phyloP scores from a whole-genome alignment of 164 flowering plant species.

The Dillenia turbinata region DNA sequence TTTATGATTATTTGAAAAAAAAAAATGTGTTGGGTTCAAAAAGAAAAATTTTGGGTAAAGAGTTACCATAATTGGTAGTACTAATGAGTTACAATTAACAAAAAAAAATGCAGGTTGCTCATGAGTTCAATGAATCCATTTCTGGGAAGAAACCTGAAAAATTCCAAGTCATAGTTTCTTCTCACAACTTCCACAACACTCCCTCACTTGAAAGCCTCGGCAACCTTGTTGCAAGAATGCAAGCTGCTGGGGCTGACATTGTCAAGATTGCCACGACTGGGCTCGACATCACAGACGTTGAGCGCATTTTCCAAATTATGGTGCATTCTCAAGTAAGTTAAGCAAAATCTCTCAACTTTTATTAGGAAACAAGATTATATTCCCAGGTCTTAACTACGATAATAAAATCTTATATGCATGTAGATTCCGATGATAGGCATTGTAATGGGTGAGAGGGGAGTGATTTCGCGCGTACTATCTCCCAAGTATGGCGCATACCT shows the following conservation, averaged over 20 bases:
- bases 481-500: slow-evolving; percentile 95
- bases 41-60: too few species aligned
- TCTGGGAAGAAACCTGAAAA: slow-evolving; percentile 48
- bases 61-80: too few species aligned
- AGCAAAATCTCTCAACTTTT: slow-evolving; percentile 9
- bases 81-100: too few species aligned
- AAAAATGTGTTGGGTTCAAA: too few species aligned
- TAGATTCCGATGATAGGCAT: slow-evolving; percentile 91
- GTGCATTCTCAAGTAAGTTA: slow-evolving; percentile 81
- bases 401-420: slow-evolving; percentile 7
- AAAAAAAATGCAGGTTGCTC: slow-evolving; percentile 41
- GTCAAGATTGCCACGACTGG: slow-evolving; percentile 87
- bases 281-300: slow-evolving; percentile 73
- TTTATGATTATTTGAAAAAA: background rate
- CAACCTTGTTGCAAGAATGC: slow-evolving; percentile 57
- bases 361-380: too few species aligned
- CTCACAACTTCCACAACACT: slow-evolving; percentile 60
- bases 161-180: slow-evolving; percentile 56
- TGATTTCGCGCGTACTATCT: slow-evolving; percentile 81
- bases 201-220: slow-evolving; percentile 68
- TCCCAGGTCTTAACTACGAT: too few species aligned
- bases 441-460: slow-evolving; percentile 89
- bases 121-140: slow-evolving; percentile 46
- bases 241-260: slow-evolving; percentile 72
- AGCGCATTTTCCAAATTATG: slow-evolving; percentile 74